Base-by-base conservation (phyloP, 257 asterid genomes). In the Anisodus acutangulus region DNA sequence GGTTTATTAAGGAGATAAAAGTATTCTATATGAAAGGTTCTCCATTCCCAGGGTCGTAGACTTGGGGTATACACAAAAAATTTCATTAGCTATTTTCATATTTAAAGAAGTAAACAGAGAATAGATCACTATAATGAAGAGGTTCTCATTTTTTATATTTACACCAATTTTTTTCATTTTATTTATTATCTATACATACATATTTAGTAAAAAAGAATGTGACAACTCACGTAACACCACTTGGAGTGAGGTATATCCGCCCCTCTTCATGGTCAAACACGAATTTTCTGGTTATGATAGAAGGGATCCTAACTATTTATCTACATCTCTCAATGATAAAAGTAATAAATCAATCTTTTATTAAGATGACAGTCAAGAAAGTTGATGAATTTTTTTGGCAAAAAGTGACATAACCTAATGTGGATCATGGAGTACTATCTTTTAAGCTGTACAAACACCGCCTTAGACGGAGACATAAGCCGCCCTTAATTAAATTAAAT, bases 361-460 rank as follows among this genome's bases (percentile, higher is more conserved):
- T 26, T 1, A 0, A 0, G 45, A 66, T 31, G 15, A 31, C 49
- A 26, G 26, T 53, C 4, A 53, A 78, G 26, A 12, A 76, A 51
- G 63, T 78, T 53, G 15, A 53, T 53, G 4, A 12, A 2, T 51
- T 51, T 51, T 49, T 70, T 45, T 69, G 80, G 26, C 15, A 53
- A 26, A 43, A 51, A 3, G 64, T 51, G 49, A 11, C 10, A 31
- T 53, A 53, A 26, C 49, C 64, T 78, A 78, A 78, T 78, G 82
- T 53, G 66, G 31, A 78, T 78, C 64, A 78, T 78, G 16, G 66
- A 53, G 3, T 76, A 76, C 8, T 15, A 13, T 76, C 82, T 78
- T 78, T 78, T 78, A 26, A 78, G 82, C 49, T 78, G 82, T 78
- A 31, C n/a, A 53, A 54, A 78, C 82, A 78, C 49, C 82, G 82